Conservation (phyloP, 2,329 filamentous ascomycete genomes). For the Ophiostoma sp. region DNA sequence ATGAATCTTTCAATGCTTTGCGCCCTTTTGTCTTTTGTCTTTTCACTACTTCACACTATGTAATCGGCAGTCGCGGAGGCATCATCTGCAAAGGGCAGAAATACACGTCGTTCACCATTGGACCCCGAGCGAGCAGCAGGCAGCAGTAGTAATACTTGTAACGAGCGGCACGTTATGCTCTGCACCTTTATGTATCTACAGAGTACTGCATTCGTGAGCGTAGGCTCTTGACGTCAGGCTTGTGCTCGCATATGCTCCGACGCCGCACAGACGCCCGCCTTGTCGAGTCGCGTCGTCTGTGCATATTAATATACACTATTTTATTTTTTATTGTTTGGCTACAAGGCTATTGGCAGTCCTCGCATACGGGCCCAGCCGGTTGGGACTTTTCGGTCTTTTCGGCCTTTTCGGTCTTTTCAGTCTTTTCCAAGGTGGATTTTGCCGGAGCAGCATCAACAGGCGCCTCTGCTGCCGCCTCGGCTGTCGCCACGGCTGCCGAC, state of each 20-base stretch:
- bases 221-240: too few species aligned
- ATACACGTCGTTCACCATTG: neutral
- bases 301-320: neutral
- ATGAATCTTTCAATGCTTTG: too few species aligned
- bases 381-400: neutral
- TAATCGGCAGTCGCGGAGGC: neutral
- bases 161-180: too few species aligned
- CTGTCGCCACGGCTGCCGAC: neutral
- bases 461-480: neutral
- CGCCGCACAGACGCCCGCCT: neutral
- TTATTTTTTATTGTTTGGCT: neutral
- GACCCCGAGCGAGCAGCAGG: neutral
- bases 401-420: neutral
- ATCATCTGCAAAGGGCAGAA: neutral
- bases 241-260: neutral
- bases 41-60: neutral
- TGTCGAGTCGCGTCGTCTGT: neutral
- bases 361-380: slow-evolving; percentile 31
- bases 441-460: neutral
- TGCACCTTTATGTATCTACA: too few species aligned
- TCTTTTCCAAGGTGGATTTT: neutral
- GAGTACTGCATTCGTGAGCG: too few species aligned
- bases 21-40: neutral
- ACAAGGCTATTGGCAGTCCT: slow-evolving; percentile 35
- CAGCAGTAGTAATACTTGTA: too few species aligned